Evolutionary conservation across 2,329 filamentous ascomycete genomes (phyloP).

Genomic region (Cercospora nicotianae): DNA sequence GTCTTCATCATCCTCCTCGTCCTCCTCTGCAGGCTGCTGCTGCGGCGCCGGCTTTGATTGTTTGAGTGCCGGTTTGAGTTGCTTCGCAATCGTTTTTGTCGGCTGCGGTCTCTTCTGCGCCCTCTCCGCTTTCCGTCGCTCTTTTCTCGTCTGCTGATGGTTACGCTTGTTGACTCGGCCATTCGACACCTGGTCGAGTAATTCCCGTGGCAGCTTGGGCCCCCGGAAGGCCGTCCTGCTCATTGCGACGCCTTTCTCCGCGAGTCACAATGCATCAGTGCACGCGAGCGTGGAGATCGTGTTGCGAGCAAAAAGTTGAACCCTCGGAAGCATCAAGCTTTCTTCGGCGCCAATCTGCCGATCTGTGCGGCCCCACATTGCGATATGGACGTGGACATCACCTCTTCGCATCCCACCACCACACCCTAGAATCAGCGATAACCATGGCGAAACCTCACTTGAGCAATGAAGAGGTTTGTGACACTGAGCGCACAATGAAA

Average conservation of each 20-base stretch:
- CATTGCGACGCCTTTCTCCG: conserved; percentile 23
- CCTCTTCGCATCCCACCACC: conserved; percentile 4
- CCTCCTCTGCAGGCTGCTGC: conserved; percentile 11
- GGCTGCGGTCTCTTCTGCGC: conserved; percentile 55
- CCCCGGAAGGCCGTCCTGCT: conserved; percentile 31
- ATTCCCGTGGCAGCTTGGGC: conserved; percentile 49
- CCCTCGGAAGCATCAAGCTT: conserved; percentile 3
- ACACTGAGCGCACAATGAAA: background rate
- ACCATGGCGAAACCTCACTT: conserved; percentile 53
- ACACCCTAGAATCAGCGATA: background rate
- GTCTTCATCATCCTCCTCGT: conserved; percentile 24
- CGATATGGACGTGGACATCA: conserved; percentile 14
- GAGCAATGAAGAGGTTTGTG: conserved; percentile 61
- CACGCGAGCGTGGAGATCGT: background rate
- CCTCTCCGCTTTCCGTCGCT: conserved; percentile 64
- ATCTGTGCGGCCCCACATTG: conserved; percentile 2
- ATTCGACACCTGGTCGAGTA: conserved; percentile 46
- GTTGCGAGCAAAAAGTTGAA: background rate
- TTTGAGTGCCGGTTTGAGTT: background rate
- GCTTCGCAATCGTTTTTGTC: background rate
- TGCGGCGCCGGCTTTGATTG: conserved; percentile 12
- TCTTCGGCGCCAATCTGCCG: conserved; percentile 7
- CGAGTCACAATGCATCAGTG: background rate
- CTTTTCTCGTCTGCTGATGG: conserved; percentile 34
- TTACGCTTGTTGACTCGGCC: conserved; percentile 27